phyloP scores from a whole-genome alignment of 768 basidiomycete genomes.

The Coprinellus aureogranulatus region DNA sequence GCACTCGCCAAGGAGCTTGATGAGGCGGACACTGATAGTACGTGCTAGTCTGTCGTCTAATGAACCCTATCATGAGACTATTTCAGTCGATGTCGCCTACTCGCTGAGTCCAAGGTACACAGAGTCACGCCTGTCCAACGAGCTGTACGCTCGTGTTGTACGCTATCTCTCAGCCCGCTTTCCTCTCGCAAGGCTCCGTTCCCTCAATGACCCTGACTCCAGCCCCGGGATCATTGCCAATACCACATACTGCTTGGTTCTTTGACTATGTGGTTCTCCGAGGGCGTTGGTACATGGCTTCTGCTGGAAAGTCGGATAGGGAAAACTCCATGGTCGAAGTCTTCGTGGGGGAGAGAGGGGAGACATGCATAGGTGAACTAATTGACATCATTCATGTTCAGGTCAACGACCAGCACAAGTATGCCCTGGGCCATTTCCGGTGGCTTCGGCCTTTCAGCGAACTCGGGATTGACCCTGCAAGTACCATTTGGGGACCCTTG shows the following conservation, averaged over 20 bases:
- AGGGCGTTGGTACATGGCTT: neutral
- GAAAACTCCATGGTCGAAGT: neutral
- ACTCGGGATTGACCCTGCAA: neutral
- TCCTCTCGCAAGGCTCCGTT: no score
- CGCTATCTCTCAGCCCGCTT: no score
- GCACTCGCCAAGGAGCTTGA: constrained; percentile 18
- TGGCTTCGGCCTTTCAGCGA: neutral
- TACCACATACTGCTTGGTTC: neutral
- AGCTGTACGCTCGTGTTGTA: no score
- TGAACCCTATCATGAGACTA: no score
- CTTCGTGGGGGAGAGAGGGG: neutral
- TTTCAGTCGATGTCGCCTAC: no score
- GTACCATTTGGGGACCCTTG: neutral
- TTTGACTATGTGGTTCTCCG: neutral
- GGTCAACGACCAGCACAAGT: neutral
- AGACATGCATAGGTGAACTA: constrained; percentile 5
- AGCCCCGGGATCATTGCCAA: neutral
- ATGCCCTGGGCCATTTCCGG: neutral
- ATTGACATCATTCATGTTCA: constrained; percentile 7
- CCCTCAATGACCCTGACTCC: neutral
- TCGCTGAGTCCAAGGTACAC: no score
- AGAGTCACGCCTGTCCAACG: no score
- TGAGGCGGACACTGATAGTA: constrained; percentile 17
- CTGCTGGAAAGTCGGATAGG: neutral
- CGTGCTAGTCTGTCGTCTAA: no score